These are phyloP conservation scores for Pseudevernia furfuracea DNA, from an alignment of 495 filamentous ascomycete species.

Conservation along the genomic window DNA sequence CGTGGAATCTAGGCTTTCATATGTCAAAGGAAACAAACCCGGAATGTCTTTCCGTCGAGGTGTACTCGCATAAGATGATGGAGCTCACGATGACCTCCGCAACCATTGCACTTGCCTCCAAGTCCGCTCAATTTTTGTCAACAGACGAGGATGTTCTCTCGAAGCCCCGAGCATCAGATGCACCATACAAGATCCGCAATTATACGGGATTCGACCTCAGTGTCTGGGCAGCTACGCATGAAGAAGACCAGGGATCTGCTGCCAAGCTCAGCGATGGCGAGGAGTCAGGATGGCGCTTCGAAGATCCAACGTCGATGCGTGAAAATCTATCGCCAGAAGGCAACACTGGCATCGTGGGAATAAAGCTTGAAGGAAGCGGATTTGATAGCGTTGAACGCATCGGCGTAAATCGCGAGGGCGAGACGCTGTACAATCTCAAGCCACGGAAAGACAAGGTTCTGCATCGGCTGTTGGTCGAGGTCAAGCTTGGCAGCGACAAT, in stretches of 20 bases:
- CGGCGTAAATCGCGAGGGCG: constrained; percentile 86
- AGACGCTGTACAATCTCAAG: constrained; percentile 75
- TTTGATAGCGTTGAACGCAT: constrained; percentile 87
- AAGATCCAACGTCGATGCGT: constrained; percentile 87
- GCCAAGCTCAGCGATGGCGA: constrained; percentile 84
- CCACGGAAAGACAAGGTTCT: constrained; percentile 75
- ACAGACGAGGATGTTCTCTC: constrained; percentile 88
- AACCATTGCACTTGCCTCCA: constrained; percentile 85
- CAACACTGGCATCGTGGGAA: constrained; percentile 64
- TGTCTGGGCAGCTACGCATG: constrained; percentile 67
- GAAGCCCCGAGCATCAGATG: constrained; percentile 85
- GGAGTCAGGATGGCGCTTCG: constrained; percentile 91
- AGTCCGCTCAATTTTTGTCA: constrained; percentile 82
- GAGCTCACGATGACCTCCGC: constrained; percentile 90
- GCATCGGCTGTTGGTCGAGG: constrained; percentile 86
- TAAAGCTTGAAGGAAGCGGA: constrained; percentile 84
- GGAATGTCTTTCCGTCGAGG: constrained; percentile 71
- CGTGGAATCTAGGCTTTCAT: constrained; percentile 89
- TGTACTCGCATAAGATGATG: constrained; percentile 79
- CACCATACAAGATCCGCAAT: constrained; percentile 88
- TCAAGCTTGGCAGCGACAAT: constrained; percentile 82
- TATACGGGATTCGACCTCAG: constrained; percentile 87
- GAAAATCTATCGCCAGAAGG: constrained; percentile 83
- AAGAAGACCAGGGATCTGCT: constrained; percentile 54
- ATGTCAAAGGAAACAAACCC: constrained; percentile 70